Evolutionary conservation across 139 green algal species (phyloP).

Genomic region (Chlamydomonas schloesseri): DNA sequence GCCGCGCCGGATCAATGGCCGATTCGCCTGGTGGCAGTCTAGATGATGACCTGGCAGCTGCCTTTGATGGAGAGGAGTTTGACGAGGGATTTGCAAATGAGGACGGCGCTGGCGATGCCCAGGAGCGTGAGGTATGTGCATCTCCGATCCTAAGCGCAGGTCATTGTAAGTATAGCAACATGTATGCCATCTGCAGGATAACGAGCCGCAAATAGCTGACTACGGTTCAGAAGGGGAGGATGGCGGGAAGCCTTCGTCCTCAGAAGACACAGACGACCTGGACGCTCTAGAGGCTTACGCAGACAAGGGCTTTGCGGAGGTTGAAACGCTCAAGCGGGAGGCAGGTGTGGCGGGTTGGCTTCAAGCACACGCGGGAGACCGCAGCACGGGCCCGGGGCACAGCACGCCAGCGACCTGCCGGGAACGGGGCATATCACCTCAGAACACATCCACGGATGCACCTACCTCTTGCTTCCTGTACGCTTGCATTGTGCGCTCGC

Average conservation of each 20-base stretch:
- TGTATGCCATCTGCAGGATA: background rate
- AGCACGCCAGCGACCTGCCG: no score
- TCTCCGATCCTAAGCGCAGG: no score
- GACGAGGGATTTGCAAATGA: background rate
- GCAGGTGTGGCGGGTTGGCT: background rate
- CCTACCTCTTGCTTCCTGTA: no score
- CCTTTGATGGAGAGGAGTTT: slow-evolving; percentile 30
- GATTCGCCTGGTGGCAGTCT: background rate
- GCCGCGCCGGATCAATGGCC: background rate
- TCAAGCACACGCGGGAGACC: no score
- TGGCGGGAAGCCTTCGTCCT: slow-evolving; percentile 15
- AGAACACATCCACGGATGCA: no score
- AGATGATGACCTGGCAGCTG: slow-evolving; percentile 33
- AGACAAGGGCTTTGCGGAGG: background rate
- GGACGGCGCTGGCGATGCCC: background rate
- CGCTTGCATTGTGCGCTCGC: background rate
- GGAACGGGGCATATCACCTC: no score
- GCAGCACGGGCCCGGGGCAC: no score
- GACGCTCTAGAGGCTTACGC: slow-evolving; percentile 16
- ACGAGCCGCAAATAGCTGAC: background rate
- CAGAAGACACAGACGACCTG: slow-evolving; percentile 21
- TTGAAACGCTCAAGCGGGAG: background rate
- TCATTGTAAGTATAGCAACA: no score
- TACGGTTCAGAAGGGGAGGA: background rate
- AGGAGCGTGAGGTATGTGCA: no score